Evolutionary conservation across 345 rosid species (phyloP), one percentile per base, ranked within the genome.

Genomic region (Pistacia atlantica): DNA sequence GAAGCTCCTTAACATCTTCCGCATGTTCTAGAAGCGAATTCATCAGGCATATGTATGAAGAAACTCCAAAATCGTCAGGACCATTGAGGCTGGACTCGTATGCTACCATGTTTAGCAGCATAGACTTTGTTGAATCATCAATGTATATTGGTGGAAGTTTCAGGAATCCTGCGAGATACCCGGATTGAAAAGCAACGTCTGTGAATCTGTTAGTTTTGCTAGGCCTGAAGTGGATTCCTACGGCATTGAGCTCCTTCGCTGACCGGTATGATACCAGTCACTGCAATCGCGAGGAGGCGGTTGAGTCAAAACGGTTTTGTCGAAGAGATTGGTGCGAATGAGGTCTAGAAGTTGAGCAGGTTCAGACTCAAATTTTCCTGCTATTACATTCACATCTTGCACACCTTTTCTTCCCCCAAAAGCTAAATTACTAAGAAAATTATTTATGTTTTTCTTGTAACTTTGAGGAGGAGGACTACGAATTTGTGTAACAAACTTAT

Each of bases 1-100:
- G 56, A 64, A 75, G 14, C 82, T 11, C 71, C 60, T 20, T 20
- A 25, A 63, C 82, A 57, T 79, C 79, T 12, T 79, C 71, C 0
- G 16, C 71, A 0, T 60, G 49, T 25, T 35, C 66, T 49, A 75
- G 62, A 18, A 74, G 45, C 1, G 71, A 54, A 56, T 69, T 37
- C 12, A 79, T 22, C 54, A 75, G 69, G 64, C 71, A 69, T 4
- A 79, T n/a, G 28, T 62, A 79, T 55, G 82, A 79, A 16, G 62
- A 51, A 11, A 66, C 45, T 7, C 28, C 54, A 0, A 61, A 9
- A 13, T 60, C 56, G 2, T 18, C 3, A 2, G 45, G 49, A 5
- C 20, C 12, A 48, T 54, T 48, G 5, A 58, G 57, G 35, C 52
- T 51, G 18, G n/a, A 33, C 33, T 79, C 79, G 2, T 42, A 69